Evolutionary conservation across 1,284 basidiomycete species (phyloP), one percentile per base, ranked within the genome.

Genomic region (Ceratobasidium sp.): DNA sequence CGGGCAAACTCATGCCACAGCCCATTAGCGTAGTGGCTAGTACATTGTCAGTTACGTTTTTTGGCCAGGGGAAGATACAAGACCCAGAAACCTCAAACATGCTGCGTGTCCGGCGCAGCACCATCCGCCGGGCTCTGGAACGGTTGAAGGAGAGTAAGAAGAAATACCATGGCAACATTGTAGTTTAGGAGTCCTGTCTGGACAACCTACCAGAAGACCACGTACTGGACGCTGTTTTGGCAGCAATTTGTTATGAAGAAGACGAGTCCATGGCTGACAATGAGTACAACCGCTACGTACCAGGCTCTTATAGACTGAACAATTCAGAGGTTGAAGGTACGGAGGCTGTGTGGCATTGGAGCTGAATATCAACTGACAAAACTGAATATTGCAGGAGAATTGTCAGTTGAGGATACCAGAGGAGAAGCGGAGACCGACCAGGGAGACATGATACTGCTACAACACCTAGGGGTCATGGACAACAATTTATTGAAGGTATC

Each of bases 1-100:
- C 81, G 3, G 85, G 85, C 0, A 76, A 82, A 6, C 51, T 85
- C 3, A 82, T 87, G 83, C 87, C 86, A 12, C 82, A 79, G 10
- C 82, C 71, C 2, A 81, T 82, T 0, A 42, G 23, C 0, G 79
- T 87, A 0, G 81, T 87, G 9, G 80, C 85, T 0, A 82, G 83
- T 2, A 78, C 84, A 0, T 81, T 87, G 15, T 81, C 83, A 0
- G 79, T 87, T 6, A 85, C 84, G 6, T 86, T 83, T 78, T 79
- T 86, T 53, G 86, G n/a, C 86, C 0, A 40, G 67, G 2, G 82
- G 83, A 63, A 82, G 18, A 49, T 86, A 2, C 84, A 82, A 5
- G 83, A 83, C 46, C 33, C 75, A 0, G 81, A 80, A 80, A 71
- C 87, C 1, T 73, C 70, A 0, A 15, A 18, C 0, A 84, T 80